Percentiles rank a stretch among this genome's conserved stretches.
Conservation (phyloP, 2,329 filamentous ascomycete genomes). For the Hansfordia pulvinata region DNA sequence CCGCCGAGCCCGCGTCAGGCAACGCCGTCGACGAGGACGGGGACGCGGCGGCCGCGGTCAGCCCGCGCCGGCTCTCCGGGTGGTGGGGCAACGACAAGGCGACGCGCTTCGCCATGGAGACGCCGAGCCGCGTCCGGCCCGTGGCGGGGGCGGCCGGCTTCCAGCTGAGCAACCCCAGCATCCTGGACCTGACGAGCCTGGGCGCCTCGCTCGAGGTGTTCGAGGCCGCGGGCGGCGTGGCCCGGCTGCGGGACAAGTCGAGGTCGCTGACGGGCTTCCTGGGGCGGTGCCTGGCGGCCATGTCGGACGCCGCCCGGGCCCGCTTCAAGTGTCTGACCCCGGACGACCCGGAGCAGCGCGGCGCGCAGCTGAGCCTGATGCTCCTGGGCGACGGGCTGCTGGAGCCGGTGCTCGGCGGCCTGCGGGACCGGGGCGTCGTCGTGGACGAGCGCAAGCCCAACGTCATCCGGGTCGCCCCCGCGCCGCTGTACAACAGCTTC, state of each 20-base stretch:
- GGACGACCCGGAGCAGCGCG: conserved; percentile 49
- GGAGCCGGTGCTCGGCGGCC: conserved; percentile 47
- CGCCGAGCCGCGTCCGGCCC: conserved; percentile 66
- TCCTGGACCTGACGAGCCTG: conserved; percentile 64
- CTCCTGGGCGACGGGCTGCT: conserved; percentile 54
- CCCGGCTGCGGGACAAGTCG: conserved; percentile 55
- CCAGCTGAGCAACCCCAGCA: conserved; percentile 75
- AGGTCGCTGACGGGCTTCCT: conserved; percentile 64
- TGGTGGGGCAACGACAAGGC: conserved; percentile 81
- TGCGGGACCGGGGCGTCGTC: conserved; percentile 59
- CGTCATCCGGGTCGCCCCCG: conserved; percentile 72
- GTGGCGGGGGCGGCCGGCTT: conserved; percentile 68
- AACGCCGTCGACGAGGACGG: too few relatives aligned
- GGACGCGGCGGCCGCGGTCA: conserved; percentile 31
- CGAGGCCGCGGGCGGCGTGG: conserved; percentile 53
- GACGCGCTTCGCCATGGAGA: conserved; percentile 70
- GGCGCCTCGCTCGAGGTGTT: conserved; percentile 63
- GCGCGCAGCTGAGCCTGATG: conserved; percentile 71
- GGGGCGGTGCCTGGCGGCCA: conserved; percentile 46
- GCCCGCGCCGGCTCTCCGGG: conserved; percentile 56
- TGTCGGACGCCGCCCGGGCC: conserved; percentile 18
- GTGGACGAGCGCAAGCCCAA: conserved; percentile 77
- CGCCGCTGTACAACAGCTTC: conserved; percentile 73
- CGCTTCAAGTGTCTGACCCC: conserved; percentile 58
- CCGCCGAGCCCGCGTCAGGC: too few relatives aligned